Evolutionary conservation across 1,284 basidiomycete genomes (phyloP), one percentile per base, ranked within the genome.

Genomic region (Golubevia pallescens): DNA sequence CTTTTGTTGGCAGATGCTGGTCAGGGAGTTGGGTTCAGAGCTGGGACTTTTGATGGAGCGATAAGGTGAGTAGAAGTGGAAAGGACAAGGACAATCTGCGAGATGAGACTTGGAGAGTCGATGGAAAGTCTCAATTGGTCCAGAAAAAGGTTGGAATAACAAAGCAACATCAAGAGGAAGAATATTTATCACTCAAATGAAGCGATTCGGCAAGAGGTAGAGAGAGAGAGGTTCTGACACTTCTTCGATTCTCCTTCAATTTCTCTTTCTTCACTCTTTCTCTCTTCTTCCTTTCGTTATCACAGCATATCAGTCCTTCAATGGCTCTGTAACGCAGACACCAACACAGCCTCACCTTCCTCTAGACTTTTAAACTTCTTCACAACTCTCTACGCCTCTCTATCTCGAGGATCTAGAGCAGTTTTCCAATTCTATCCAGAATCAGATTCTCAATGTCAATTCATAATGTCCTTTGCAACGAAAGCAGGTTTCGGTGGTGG

Each of bases 301-400:
- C 14, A 2, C 76, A 97, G 95, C 81, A 93, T 99, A 82, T 99
- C 97, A 20, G 97, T 98, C 23, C 89, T 99, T 1, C 97, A 99
- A 87, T 99, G 97, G 97, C 89, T 99, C 0, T 90, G 98, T 69
- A 99, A 99, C 86, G 96, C 97, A 52, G 97, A 99, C 86, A 92
- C 94, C 28, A 92, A 93, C 2, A 91, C 93, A 70, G 93, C 94
- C 65, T 96, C 95, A 1, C 97, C 97, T 0, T 93, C 95, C 0
- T 92, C 94, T 78, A 93, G 97, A 55, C 89, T 99, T 38, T 90
- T 90, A 24, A 91, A 93, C 48, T 99, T 99, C 88, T 99, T 99
- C 88, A 95, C 94, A 34, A 97, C 96, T 8, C 90, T 99, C 24
- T 94, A 98, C 87, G 94, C 95, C 1, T 90, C 92, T 2, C 90